A percentile compares a stretch with the other conserved stretches of the same genome.
Conservation (phyloP, 352 stramenopile species). For the Hyaloperonospora brassicae region DNA sequence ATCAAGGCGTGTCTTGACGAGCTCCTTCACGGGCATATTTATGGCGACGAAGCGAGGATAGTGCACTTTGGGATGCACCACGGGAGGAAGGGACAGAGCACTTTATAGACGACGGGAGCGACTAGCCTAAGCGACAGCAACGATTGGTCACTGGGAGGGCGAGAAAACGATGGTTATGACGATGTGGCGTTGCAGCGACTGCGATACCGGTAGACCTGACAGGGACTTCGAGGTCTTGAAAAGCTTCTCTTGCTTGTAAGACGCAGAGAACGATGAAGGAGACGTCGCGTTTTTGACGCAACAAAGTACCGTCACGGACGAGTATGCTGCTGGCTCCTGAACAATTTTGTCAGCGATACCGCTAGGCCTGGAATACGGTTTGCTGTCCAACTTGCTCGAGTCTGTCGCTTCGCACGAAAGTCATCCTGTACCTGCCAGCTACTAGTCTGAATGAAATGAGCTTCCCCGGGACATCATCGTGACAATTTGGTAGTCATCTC, state of each 20-base stretch:
- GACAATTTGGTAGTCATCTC: too few species aligned
- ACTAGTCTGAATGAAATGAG: constrained; percentile 66
- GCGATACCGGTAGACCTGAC: constrained; percentile 69
- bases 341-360: constrained; percentile 33
- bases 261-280: constrained; percentile 14
- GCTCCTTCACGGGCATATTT: constrained; percentile 65
- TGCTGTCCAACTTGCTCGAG: constrained; percentile 76
- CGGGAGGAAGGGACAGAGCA: constrained; percentile 23
- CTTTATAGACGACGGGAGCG: constrained; percentile 24
- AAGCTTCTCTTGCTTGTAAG: constrained; percentile 42
- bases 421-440: constrained; percentile 52
- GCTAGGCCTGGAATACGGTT: constrained; percentile 72
- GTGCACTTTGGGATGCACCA: constrained; percentile 11
- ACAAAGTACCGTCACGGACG: constrained; percentile 4
- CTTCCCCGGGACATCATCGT: too few species aligned
- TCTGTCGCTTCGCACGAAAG: constrained; percentile 75
- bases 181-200: constrained; percentile 24
- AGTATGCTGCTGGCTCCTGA: constrained; percentile 7
- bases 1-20: too few species aligned
- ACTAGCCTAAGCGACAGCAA: constrained; percentile 17
- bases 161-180: too few species aligned
- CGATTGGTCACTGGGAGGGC: constrained; percentile 12
- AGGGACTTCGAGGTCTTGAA: constrained; percentile 42
- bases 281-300: constrained; percentile 2
- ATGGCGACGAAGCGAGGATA: constrained; percentile 8